Conservation (phyloP, 1,284 basidiomycete genomes). For the Ganoderma sinense region DNA sequence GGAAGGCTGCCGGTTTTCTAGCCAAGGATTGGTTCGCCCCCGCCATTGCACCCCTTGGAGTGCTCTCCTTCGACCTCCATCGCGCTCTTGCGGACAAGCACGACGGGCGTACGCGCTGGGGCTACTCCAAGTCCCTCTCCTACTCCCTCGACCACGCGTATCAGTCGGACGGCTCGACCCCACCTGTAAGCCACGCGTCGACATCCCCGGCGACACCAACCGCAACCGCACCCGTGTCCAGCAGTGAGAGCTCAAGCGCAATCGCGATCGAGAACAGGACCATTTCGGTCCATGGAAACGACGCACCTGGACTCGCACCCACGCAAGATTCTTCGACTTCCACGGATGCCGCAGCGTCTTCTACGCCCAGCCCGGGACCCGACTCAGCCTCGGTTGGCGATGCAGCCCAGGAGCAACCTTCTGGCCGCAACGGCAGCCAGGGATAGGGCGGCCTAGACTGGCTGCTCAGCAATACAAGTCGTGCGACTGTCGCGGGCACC, state of each 20-base stretch:
- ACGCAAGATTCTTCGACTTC: neutral
- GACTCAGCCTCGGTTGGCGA: neutral
- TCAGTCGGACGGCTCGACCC: conserved; percentile 13
- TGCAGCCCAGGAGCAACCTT: neutral
- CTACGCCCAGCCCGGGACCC: neutral
- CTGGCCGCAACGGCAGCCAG: conserved; percentile 14
- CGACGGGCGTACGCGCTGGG: conserved; percentile 60
- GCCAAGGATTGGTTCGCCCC: conserved; percentile 71
- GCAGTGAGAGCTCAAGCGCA: neutral
- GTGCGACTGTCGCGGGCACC: conserved; percentile 26
- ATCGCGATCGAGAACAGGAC: neutral
- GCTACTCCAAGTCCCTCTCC: conserved; percentile 52
- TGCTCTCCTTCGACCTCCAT: conserved; percentile 67
- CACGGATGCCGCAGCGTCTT: neutral
- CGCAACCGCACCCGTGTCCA: neutral
- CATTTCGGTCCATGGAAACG: neutral
- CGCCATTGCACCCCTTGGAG: conserved; percentile 55
- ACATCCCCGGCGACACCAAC: neutral
- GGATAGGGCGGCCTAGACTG: conserved; percentile 31
- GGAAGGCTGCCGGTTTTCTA: conserved; percentile 71
- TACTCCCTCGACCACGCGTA: conserved; percentile 39
- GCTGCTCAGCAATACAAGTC: conserved; percentile 36
- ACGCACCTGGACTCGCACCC: neutral
- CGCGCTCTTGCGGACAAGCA: conserved; percentile 58
- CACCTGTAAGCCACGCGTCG: neutral